Base-by-base conservation (phyloP, 2,329 filamentous ascomycete species). In the Hymenotorrendiella dingleyae region DNA sequence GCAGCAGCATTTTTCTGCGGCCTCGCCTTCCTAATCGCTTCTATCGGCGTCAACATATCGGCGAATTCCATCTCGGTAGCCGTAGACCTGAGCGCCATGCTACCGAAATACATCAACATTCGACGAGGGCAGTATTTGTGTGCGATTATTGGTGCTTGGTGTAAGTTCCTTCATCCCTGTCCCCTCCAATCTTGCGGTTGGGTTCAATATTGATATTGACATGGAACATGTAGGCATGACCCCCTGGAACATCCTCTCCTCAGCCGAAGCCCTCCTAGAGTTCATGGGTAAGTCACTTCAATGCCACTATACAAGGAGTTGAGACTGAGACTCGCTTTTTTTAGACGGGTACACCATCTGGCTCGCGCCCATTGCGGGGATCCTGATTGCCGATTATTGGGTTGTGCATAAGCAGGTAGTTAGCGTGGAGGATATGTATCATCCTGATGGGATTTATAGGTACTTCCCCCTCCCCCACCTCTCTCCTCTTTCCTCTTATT, bases 51-150 rank as follows among this genome's bases (percentile, higher is more conserved):
- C 6, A 78, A 76, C 49, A 67, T 76, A 40, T 69, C 65, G 4
- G 65, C 70, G 47, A 67, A 69, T 47, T 58, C 64, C 6, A 64
- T 71, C 36, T 62, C 69, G 33, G 74, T 73, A 49, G 65, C 67
- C 1, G 75, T 78, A 62, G 76, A 79, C 52, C 59, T 78, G 38
- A 68, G 73, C 0, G 68, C 67, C 1, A 55, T 76, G 0, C 68
- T 67, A 38, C 72, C 73, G 0, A 65, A 63, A 34, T 76, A 70
- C 46, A 68, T 79, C 58, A 76, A 76, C 55, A 76, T 78, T 45
- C 62, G 72, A 4, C 68, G 76, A 3, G 76, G 76, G 1, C 66
- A 66, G 14, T 54, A 73, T 4, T 51, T 75, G 12, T 66, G 62
- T 29, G 64, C 66, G 1, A 47, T 69, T 1, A 47, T 68, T 41